Base-by-base conservation (phyloP, 2,329 filamentous ascomycete species). In the Ophiocordyceps camponoti-leonardi region DNA sequence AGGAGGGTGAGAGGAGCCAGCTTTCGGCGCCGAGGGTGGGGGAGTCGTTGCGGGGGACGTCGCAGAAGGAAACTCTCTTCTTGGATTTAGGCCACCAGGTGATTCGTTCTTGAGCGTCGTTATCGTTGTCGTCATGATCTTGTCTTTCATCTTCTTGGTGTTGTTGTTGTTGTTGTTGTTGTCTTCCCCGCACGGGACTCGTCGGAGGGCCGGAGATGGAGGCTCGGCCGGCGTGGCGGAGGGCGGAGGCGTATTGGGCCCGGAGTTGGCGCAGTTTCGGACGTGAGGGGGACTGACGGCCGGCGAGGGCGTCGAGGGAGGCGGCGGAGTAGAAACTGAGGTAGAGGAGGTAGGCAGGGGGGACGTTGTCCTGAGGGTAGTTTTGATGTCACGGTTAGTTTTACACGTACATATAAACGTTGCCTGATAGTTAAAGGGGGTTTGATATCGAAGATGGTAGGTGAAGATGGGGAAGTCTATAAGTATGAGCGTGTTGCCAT, bases 311-410 rank as follows among this genome's bases (percentile, higher is more conserved):
- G 53, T 78, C 75, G 40, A 75, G 65, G 14, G 74, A 71, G n/a
- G 66, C 69, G 19, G 75, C 75, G n/a, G 73, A 74, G 49, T 77
- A 79, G 55, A 78, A 77, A 55, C 75, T 68, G 6, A 79, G 64
- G 49, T 75, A 77, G 50, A 78, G 71, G 31, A 76, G 61, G 53
- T 77, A 71, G 7, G 71, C 61, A 2, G 72, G 69, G 53, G 76
- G 70, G 19, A 71, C 60, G 23, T 62, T 55, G 13, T 62, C 61
- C 57, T 58, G 42, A 12, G 20, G 22, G 13, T 12, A n/a, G n/a
- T n/a, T n/a, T n/a, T n/a, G n/a, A n/a, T n/a, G n/a, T n/a, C n/a
- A n/a, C n/a, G n/a, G n/a, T n/a, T n/a, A n/a, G n/a, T n/a, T n/a
- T n/a, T n/a, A n/a, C n/a, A n/a, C n/a, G n/a, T n/a, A n/a, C n/a